Conservation (phyloP, 2,329 filamentous ascomycete genomes). For the Trichoderma cornu-damae region DNA sequence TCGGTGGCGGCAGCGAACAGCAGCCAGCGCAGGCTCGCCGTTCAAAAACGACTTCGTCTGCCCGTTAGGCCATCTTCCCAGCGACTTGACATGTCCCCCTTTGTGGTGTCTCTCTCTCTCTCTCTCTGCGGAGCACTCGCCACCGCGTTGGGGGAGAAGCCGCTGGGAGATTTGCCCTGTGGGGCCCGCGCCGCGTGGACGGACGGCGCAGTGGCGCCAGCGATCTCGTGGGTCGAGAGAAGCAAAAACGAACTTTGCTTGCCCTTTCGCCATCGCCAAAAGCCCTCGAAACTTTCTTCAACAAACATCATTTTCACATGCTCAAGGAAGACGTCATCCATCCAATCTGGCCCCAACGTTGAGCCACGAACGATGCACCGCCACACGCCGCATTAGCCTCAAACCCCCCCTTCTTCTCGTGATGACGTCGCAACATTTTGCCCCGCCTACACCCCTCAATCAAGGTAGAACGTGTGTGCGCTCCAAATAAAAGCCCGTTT, state of each 20-base stretch:
- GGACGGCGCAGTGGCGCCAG: too few relatives aligned
- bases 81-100: not conserved
- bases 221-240: too few relatives aligned
- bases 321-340: slow-evolving; percentile 1
- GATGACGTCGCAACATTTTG: slow-evolving; percentile 20
- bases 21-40: not conserved
- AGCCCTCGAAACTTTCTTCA: too few relatives aligned
- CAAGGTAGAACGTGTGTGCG: not conserved
- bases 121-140: too few relatives aligned
- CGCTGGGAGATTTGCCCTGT: not conserved
- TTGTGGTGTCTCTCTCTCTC: not conserved
- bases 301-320: not conserved
- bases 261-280: not conserved
- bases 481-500: too few relatives aligned
- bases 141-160: too few relatives aligned
- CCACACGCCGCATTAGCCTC: slow-evolving; percentile 11
- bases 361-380: slow-evolving; percentile 11
- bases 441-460: slow-evolving; percentile 19
- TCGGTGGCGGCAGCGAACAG: not conserved
- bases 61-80: not conserved
- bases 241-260: too few relatives aligned
- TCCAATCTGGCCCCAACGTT: not conserved
- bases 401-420: slow-evolving; percentile 16
- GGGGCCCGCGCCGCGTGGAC: not conserved
- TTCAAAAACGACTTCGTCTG: not conserved